phyloP scores from a whole-genome alignment of 2,329 filamentous ascomycete genomes.

The Aspergillus quadrilineatus region DNA sequence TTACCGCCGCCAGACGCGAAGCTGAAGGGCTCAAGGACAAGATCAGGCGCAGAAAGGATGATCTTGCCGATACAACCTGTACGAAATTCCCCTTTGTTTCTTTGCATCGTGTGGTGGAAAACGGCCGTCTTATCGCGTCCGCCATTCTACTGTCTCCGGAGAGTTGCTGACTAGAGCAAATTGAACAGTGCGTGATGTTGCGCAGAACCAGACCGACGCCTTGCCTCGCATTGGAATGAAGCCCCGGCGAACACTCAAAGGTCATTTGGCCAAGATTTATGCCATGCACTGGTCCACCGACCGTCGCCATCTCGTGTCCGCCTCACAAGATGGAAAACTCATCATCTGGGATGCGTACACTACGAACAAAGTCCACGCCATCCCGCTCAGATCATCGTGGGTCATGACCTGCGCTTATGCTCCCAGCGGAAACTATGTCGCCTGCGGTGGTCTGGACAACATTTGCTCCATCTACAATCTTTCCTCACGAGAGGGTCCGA shows the following conservation, averaged over 20 bases:
- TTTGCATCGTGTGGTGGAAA: background rate
- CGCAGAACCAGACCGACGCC: slow-evolving; percentile 86
- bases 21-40: slow-evolving; percentile 96
- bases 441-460: slow-evolving; percentile 97
- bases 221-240: slow-evolving; percentile 96
- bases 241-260: slow-evolving; percentile 93
- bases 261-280: slow-evolving; percentile 98
- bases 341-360: slow-evolving; percentile 99
- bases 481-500: slow-evolving; percentile 94
- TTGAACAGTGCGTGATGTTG: slow-evolving; percentile 78
- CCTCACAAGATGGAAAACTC: slow-evolving; percentile 97
- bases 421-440: slow-evolving; percentile 96
- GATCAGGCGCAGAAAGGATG: slow-evolving; percentile 99
- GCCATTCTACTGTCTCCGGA: background rate
- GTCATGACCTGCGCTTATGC: slow-evolving; percentile 99
- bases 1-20: slow-evolving; percentile 90
- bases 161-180: slow-evolving; percentile 27
- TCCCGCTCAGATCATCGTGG: slow-evolving; percentile 95
- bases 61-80: slow-evolving; percentile 96
- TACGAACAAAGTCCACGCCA: slow-evolving; percentile 98
- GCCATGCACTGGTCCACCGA: slow-evolving; percentile 99
- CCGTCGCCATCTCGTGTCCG: slow-evolving; percentile 92
- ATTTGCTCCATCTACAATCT: slow-evolving; percentile 99
- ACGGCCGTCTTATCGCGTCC: background rate
- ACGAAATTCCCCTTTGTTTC: slow-evolving; percentile 50